A percentile compares a stretch with the other conserved stretches of the same genome.
phyloP scores from a whole-genome alignment of 1,284 basidiomycete genomes.

The Ceratobasidium sp. region DNA sequence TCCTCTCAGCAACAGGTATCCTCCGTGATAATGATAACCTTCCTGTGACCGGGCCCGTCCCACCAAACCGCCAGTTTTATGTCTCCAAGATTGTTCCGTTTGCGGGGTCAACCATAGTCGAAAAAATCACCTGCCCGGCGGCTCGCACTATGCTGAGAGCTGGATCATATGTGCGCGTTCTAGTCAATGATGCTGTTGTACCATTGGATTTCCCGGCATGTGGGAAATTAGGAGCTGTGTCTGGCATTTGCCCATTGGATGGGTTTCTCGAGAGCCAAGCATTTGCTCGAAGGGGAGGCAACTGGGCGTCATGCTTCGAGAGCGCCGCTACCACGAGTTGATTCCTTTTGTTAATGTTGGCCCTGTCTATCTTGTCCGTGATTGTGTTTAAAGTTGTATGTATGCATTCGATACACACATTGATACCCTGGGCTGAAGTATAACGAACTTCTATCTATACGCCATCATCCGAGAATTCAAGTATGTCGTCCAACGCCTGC shows the following conservation, averaged over 20 bases:
- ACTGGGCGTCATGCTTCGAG: constrained; percentile 28
- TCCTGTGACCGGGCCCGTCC: constrained; percentile 19
- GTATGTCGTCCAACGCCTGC: not conserved
- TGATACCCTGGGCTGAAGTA: not conserved
- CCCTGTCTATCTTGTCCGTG: not conserved
- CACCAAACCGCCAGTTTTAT: constrained; percentile 14
- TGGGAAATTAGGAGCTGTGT: constrained; percentile 33
- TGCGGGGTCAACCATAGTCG: constrained; percentile 47
- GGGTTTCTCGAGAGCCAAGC: constrained; percentile 47
- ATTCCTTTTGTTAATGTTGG: not conserved
- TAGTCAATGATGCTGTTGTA: constrained; percentile 50
- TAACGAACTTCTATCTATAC: not conserved
- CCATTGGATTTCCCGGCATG: constrained; percentile 44
- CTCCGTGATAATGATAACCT: constrained; percentile 29
- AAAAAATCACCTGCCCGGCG: constrained; percentile 40
- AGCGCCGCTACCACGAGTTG: not conserved
- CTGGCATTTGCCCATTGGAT: constrained; percentile 47
- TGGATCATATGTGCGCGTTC: constrained; percentile 47
- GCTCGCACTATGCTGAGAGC: not conserved
- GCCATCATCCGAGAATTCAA: not conserved
- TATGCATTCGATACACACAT: not conserved
- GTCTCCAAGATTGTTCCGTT: constrained; percentile 47
- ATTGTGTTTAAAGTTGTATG: not conserved
- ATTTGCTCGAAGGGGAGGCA: constrained; percentile 43
- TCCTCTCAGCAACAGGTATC: constrained; percentile 50